phyloP scores from a whole-genome alignment of 306 rosid species.

The Trifolium dubium region DNA sequence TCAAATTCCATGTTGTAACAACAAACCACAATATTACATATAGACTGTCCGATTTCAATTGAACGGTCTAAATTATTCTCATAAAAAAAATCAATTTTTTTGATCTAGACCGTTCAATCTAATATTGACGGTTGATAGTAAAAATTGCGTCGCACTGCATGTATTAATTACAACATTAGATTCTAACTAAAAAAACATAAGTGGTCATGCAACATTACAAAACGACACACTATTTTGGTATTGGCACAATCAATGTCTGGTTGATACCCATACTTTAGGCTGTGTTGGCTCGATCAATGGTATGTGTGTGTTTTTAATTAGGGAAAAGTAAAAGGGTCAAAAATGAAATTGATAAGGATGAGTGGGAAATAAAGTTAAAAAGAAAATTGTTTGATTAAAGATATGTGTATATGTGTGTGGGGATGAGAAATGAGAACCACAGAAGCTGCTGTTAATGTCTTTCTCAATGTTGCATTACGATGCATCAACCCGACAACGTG shows the following conservation, averaged over 20 bases:
- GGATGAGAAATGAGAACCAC: constrained; percentile 37
- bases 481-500: constrained; percentile 68
- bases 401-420: constrained; percentile 11
- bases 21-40: neutral
- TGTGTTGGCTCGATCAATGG: constrained; percentile 52
- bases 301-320: constrained; percentile 7
- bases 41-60: neutral
- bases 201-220: constrained; percentile 34
- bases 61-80: no score
- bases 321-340: constrained; percentile 32
- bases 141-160: no score
- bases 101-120: no score
- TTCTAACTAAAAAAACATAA: constrained; percentile 39
- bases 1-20: no score
- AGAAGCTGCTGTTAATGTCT: constrained; percentile 57
- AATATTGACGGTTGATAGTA: no score
- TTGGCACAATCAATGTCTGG: constrained; percentile 62
- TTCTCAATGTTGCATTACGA: constrained; percentile 61
- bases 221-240: constrained; percentile 35
- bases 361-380: constrained; percentile 36
- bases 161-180: no score
- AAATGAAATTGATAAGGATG: constrained; percentile 26
- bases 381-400: constrained; percentile 20
- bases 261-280: constrained; percentile 34
- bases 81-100: no score